Conservation (phyloP, 2,329 filamentous ascomycete genomes). For the Penicillium corylophilum region DNA sequence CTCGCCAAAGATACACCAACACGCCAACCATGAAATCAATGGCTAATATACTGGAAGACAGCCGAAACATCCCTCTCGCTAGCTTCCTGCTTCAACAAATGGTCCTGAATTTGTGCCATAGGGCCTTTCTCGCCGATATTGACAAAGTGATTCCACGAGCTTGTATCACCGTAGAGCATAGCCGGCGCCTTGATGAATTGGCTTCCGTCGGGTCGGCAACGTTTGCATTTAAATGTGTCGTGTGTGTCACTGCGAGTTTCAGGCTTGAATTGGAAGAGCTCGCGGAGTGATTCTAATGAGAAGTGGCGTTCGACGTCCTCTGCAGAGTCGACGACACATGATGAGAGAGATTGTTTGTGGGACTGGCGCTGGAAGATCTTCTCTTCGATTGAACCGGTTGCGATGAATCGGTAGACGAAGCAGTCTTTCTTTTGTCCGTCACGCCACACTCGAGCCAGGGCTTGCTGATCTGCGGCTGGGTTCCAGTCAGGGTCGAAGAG, state of each 20-base stretch:
- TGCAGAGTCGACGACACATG: constrained; percentile 91
- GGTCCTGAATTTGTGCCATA: constrained; percentile 81
- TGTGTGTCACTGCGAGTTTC: constrained; percentile 90
- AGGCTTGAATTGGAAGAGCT: constrained; percentile 88
- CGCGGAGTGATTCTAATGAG: constrained; percentile 81
- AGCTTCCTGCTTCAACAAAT: constrained; percentile 83
- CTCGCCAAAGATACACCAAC: not conserved
- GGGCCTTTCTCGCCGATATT: constrained; percentile 68
- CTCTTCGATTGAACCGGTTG: constrained; percentile 95
- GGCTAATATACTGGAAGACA: constrained; percentile 98
- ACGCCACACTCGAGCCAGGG: constrained; percentile 94
- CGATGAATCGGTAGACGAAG: constrained; percentile 99
- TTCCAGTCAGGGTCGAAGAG: constrained; percentile 99
- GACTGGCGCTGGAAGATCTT: constrained; percentile 99
- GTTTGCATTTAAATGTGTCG: constrained; percentile 97
- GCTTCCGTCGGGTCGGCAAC: constrained; percentile 82
- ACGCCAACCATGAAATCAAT: constrained; percentile 49
- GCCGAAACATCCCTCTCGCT: constrained; percentile 79
- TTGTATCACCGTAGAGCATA: constrained; percentile 96
- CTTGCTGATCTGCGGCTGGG: constrained; percentile 94
- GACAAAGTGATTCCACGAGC: constrained; percentile 97
- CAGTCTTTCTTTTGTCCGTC: constrained; percentile 99
- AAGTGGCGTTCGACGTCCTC: constrained; percentile 98
- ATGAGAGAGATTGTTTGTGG: constrained; percentile 95
- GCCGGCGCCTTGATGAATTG: constrained; percentile 89